Evolutionary conservation across 768 basidiomycete species (phyloP).

Genomic region (Kwoniella dejecticola): DNA sequence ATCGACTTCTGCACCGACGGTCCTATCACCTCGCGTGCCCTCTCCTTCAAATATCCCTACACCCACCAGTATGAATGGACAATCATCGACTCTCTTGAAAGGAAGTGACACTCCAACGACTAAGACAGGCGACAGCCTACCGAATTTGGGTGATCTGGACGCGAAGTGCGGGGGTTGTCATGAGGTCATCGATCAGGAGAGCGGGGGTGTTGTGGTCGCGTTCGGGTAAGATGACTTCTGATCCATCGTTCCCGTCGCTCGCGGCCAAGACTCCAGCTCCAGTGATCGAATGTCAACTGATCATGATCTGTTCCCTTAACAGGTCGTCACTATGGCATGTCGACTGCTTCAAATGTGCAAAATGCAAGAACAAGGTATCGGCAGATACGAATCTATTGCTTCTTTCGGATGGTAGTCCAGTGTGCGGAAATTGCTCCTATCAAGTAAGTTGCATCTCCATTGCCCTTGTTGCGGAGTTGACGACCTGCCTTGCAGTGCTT

Average conservation of each 20-base stretch:
- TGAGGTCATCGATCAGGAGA: slow-evolving; percentile 52
- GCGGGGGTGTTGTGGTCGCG: slow-evolving; percentile 73
- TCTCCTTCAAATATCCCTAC: slow-evolving; percentile 16
- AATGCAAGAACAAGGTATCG: slow-evolving; percentile 84
- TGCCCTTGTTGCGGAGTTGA: no score
- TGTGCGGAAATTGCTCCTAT: slow-evolving; percentile 58
- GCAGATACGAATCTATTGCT: slow-evolving; percentile 97
- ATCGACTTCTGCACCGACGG: slow-evolving; percentile 19
- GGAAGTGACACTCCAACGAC: slow-evolving; percentile 1
- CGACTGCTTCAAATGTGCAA: slow-evolving; percentile 85
- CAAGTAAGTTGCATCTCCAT: slow-evolving; percentile 50
- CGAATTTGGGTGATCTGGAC: slow-evolving; percentile 45
- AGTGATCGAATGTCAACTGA: no score
- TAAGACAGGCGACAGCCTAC: slow-evolving; percentile 22
- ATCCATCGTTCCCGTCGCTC: not conserved
- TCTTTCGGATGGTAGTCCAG: slow-evolving; percentile 95
- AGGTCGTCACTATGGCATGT: slow-evolving; percentile 86
- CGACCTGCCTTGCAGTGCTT: slow-evolving; percentile 85
- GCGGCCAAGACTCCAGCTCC: no score
- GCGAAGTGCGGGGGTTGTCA: slow-evolving; percentile 53
- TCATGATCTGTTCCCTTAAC: slow-evolving; percentile 6
- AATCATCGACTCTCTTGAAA: not conserved
- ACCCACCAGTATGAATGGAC: not conserved
- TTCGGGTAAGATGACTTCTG: slow-evolving; percentile 72
- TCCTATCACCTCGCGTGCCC: slow-evolving; percentile 8